These are phyloP conservation scores for Bruguiera sexangula DNA, from an alignment of 345 rosid genomes.

Conservation along the genomic window DNA sequence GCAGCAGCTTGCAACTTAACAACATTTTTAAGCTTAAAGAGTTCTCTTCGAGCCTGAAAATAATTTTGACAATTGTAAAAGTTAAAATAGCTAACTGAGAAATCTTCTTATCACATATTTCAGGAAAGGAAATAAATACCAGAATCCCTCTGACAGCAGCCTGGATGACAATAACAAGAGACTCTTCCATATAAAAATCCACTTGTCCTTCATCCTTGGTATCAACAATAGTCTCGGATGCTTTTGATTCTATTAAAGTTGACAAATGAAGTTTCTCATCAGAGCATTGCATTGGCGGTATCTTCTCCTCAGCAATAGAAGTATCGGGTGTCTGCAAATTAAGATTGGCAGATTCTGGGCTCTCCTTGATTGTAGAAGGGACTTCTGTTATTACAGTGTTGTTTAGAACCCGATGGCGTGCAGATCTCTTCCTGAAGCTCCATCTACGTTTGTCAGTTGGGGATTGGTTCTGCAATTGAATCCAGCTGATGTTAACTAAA, in stretches of 20 bases:
- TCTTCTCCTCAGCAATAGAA: conserved; percentile 33
- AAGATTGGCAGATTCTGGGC: conserved; percentile 34
- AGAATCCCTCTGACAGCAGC: conserved; percentile 51
- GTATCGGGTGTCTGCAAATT: conserved; percentile 34
- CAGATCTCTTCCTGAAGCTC: conserved; percentile 73
- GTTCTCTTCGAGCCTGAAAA: conserved; percentile 59
- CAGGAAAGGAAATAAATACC: conserved; percentile 32
- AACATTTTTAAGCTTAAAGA: conserved; percentile 61
- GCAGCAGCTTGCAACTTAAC: conserved; percentile 89
- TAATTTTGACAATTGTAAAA: background rate
- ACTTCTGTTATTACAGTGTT: conserved; percentile 47
- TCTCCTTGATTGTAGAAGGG: conserved; percentile 36
- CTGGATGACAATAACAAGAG: conserved; percentile 51
- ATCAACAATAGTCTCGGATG: conserved; percentile 24
- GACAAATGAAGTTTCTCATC: conserved; percentile 45
- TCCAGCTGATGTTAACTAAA: conserved; percentile 12
- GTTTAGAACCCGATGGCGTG: conserved; percentile 61
- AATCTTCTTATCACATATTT: background rate
- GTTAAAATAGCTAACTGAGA: background rate
- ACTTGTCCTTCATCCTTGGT: conserved; percentile 27
- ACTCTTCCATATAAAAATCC: conserved; percentile 36
- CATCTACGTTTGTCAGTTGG: conserved; percentile 53
- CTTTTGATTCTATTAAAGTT: conserved; percentile 26
- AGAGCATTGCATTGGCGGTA: conserved; percentile 24
- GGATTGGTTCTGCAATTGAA: conserved; percentile 41